Percentiles rank a stretch among this genome's conserved stretches.
Conservation (phyloP, 2,329 filamentous ascomycete genomes). For the Neonectria coccinea region DNA sequence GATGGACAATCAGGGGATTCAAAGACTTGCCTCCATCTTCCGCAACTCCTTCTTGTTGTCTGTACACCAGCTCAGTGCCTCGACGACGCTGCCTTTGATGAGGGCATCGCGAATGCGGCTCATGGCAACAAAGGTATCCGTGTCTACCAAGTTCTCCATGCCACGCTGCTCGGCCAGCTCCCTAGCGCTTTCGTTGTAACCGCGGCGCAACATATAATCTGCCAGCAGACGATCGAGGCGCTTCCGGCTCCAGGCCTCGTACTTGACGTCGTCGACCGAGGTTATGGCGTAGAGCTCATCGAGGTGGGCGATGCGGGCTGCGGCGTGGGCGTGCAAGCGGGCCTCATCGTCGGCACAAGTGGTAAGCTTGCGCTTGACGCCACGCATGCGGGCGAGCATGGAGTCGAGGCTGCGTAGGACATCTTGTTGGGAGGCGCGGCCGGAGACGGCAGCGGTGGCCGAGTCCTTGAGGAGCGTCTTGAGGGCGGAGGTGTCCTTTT, state of each 20-base stretch:
- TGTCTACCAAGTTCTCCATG: constrained; percentile 86
- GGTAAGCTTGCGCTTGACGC: constrained; percentile 87
- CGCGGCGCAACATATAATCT: constrained; percentile 90
- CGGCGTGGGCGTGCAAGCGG: constrained; percentile 78
- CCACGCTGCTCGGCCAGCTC: constrained; percentile 79
- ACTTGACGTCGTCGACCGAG: constrained; percentile 89
- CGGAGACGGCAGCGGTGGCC: constrained; percentile 74
- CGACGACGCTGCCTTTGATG: constrained; percentile 74
- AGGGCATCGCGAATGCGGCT: constrained; percentile 81
- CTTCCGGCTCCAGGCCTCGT: constrained; percentile 88
- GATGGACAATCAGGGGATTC: neutral
- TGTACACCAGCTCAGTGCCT: constrained; percentile 89
- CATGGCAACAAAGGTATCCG: constrained; percentile 88
- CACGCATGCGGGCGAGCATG: constrained; percentile 87
- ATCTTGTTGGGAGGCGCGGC: constrained; percentile 72
- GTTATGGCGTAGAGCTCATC: constrained; percentile 83
- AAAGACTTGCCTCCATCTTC: constrained; percentile 77
- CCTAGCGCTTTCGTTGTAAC: constrained; percentile 82
- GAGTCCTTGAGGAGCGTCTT: constrained; percentile 71
- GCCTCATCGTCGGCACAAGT: constrained; percentile 83
- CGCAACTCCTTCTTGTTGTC: constrained; percentile 94
- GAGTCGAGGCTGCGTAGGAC: constrained; percentile 84
- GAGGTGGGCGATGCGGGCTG: constrained; percentile 82
- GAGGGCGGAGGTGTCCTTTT: constrained; percentile 75
- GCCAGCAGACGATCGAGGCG: constrained; percentile 87